Evolutionary conservation across 371 early-diverging fungal genomes (phyloP), one percentile per base, ranked within the genome.

Genomic region (Apophysomyces trapeziformis): DNA sequence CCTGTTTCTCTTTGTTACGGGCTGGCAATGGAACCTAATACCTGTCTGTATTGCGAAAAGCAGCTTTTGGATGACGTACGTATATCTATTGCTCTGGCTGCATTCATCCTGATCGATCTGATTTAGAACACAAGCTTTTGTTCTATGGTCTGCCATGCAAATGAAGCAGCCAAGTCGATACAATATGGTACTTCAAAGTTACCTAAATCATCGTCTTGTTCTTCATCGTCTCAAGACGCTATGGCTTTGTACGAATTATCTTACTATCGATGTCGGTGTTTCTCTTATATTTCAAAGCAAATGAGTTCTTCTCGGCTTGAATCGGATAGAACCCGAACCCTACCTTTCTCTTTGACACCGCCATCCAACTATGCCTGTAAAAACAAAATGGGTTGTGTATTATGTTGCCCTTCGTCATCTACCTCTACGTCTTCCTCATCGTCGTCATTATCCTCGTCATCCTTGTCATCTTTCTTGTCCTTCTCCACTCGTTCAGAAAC

Each of bases 41-140:
- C 69, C 60, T 72, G 73, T 44, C 67, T 72, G 11, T 72, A 72
- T 50, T 72, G 73, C 50, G 73, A 72, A 50, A 72, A 66, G 32
- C 67, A 69, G 12, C 67, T 72, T 38, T 3, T 26, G 18, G 54
- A 69, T 59, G 73, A 72, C 36, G 73, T 72, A 72, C 21, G 38
- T 58, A 8, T 12, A 1, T 12, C 32, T 8, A n/a, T 26, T 47
- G 8, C 7, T 16, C 54, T 47, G 32, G 2, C 32, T 26, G 32
- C 2, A 26, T 26, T 46, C 18, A 7, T 36, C 32, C 36, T 9
- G 5, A 37, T 35, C 26, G 26, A 14, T 18, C 7, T 43, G n/a
- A 46, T 46, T 32, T 61, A 72, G 73, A 69, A 57, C 38, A 58
- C 61, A 58, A 57, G 38, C 32, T 72, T 72, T 45, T 72, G 73